Conservation (phyloP, 805 yeast genomes). For the Candida taoyuanica region DNA sequence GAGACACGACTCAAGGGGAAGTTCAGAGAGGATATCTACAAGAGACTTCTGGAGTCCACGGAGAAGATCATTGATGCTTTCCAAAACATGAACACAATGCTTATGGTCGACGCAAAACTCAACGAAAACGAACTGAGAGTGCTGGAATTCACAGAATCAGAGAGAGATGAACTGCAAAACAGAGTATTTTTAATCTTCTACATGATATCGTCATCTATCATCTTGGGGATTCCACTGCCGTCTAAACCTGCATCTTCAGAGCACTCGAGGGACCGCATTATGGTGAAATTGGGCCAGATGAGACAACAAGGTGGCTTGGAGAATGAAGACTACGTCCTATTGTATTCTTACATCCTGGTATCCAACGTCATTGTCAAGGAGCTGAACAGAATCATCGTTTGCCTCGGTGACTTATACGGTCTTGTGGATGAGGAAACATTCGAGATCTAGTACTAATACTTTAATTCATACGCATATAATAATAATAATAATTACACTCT, state of each 20-base stretch:
- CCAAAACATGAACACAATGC: constrained; percentile 67
- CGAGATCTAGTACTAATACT: constrained; percentile 12
- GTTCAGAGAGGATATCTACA: constrained; percentile 54
- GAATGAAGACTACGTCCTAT: constrained; percentile 71
- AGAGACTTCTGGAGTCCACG: constrained; percentile 47
- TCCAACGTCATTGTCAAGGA: constrained; percentile 64
- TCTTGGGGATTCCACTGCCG: constrained; percentile 73
- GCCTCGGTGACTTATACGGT: constrained; percentile 59
- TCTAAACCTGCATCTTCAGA: constrained; percentile 72
- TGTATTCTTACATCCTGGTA: constrained; percentile 72
- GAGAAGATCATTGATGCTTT: constrained; percentile 67
- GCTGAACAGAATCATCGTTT: constrained; percentile 49
- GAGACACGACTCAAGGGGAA: constrained; percentile 73
- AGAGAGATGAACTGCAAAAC: constrained; percentile 65
- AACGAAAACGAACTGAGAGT: constrained; percentile 51
- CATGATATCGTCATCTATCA: constrained; percentile 71
- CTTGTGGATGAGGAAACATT: constrained; percentile 40
- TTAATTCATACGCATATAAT: neutral
- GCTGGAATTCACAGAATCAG: constrained; percentile 47
- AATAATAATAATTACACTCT: constrained; percentile 3
- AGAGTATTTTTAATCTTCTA: constrained; percentile 72
- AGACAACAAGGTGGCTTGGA: constrained; percentile 39
- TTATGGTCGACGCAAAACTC: constrained; percentile 55
- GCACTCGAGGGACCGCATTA: constrained; percentile 65
- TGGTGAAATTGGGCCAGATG: constrained; percentile 58